Evolutionary conservation across 164 flowering plant genomes (phyloP).

Genomic region (Litsea cubeba): DNA sequence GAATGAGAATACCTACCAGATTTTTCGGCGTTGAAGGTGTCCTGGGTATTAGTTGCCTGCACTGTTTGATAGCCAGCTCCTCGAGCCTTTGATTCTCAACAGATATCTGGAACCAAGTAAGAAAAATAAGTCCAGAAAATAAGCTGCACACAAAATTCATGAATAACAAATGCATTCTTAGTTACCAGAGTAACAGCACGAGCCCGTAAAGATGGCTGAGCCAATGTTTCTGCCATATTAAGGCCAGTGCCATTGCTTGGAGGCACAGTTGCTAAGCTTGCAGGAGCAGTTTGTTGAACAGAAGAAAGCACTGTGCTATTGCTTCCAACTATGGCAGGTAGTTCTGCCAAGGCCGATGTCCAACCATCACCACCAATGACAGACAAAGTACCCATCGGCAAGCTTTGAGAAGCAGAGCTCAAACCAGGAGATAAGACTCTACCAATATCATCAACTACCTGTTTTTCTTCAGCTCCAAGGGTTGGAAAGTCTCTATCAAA

Average conservation of each 20-base stretch:
- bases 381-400: constrained; percentile 55
- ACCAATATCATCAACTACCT: constrained; percentile 40
- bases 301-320: constrained; percentile 23
- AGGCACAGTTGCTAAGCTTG: constrained; percentile 22
- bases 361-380: constrained; percentile 72
- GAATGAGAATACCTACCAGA: constrained; percentile 33
- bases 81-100: constrained; percentile 73
- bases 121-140: neutral
- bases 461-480: constrained; percentile 66
- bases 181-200: constrained; percentile 69
- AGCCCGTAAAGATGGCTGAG: constrained; percentile 60
- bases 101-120: constrained; percentile 35
- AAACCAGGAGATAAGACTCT: constrained; percentile 72
- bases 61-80: constrained; percentile 77
- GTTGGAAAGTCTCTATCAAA: constrained; percentile 68
- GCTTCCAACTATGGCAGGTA: constrained; percentile 49
- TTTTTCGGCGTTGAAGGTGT: constrained; percentile 71
- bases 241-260: constrained; percentile 43
- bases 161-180: neutral
- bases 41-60: constrained; percentile 76
- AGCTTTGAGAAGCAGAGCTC: constrained; percentile 45
- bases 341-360: constrained; percentile 86
- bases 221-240: constrained; percentile 93
- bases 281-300: constrained; percentile 34
- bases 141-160: neutral